A percentile compares a stretch with the other conserved stretches of the same genome.
Evolutionary conservation across 495 filamentous ascomycete genomes (phyloP).

Genomic region (Penicillium egyptiacum): DNA sequence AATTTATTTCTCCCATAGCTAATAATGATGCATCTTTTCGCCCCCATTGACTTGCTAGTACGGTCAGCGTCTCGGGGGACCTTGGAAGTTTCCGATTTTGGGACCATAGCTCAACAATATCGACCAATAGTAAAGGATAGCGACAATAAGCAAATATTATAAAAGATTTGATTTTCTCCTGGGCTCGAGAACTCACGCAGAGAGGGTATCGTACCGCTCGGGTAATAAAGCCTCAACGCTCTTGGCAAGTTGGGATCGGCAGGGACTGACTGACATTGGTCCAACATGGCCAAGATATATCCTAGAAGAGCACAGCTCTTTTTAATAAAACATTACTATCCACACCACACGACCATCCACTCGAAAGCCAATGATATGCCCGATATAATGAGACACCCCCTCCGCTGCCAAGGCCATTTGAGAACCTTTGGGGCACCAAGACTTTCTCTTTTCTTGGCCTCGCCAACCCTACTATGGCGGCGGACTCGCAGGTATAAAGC

Average conservation of each 20-base stretch:
- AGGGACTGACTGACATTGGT: not conserved
- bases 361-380: not conserved
- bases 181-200: not conserved
- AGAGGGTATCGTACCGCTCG: not conserved
- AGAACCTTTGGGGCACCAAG: constrained; percentile 30
- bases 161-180: not conserved
- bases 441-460: constrained; percentile 19
- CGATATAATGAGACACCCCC: not conserved
- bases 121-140: no score
- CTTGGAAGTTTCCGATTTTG: no score
- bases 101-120: no score
- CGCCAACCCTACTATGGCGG: not conserved
- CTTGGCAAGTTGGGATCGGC: not conserved
- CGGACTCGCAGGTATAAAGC: not conserved
- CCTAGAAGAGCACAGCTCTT: not conserved
- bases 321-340: not conserved
- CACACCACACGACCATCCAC: not conserved
- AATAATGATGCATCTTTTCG: no score
- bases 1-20: no score
- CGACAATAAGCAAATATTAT: no score
- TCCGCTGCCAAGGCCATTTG: constrained; percentile 4
- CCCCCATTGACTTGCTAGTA: no score
- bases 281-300: not conserved
- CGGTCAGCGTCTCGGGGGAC: no score
- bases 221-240: not conserved